Base-by-base conservation (phyloP, 805 yeast species). In the Clavispora carvajalis region DNA sequence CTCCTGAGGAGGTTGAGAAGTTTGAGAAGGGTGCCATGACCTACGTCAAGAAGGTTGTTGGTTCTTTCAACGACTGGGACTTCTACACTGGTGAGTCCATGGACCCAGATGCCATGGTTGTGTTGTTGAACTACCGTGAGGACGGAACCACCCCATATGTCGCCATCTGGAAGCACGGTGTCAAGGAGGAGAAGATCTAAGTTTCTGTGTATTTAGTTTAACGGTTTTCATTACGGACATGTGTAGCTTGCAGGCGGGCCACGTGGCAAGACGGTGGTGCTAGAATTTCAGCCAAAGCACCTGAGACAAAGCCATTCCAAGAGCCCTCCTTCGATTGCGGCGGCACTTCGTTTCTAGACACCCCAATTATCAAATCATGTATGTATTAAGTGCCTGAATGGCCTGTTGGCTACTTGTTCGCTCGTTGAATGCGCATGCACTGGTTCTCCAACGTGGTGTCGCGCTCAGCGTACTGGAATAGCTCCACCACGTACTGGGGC, bases 81-180 rank as follows among this genome's bases (percentile, higher is more conserved):
- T 93, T 93, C 81, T 93, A 74, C 90, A 91, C 96, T 58, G 98
- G 99, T 79, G 98, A 91, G 79, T 85, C 96, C 67, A 93, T 93
- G 99, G 97, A 93, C 82, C 99, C 99, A 71, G 99, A 93, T 74
- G 99, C 84, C 58, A 93, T 93, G 99, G 74, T 93, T 65, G 88
- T 89, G 58, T 81, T 93, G 71, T 85, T 93, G 74, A 93, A 93
- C 95, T 93, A 91, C 89, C 95, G 99, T 77, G 99, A 93, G 79
- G 98, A 93, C 69, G 99, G 99, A 78, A 77, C 82, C 60, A 93
- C 99, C 58, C 99, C 99, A 66, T 93, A 67, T 76, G 93, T 91
- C 63, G 88, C 90, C 54, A 82, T 90, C 84, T 93, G 99, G 99
- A 93, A 91, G 79, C 99, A 93, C 75, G 99, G 99, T 80, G 82